Base-by-base conservation (phyloP, 2,329 filamentous ascomycete genomes). In the Exophiala aquamarina region DNA sequence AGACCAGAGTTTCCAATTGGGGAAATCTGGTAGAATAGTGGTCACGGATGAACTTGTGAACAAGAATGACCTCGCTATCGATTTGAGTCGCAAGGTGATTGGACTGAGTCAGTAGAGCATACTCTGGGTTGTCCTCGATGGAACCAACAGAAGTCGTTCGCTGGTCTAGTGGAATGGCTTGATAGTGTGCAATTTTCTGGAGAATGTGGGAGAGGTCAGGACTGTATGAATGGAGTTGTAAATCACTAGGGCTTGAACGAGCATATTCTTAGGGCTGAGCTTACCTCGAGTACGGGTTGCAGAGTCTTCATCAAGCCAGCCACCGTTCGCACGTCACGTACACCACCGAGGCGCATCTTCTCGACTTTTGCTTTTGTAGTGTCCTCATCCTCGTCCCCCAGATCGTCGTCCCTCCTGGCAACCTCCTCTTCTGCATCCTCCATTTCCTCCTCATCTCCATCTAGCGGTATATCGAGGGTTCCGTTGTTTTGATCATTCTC, bases 21-120 rank as follows among this genome's bases (percentile, higher is more conserved):
- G 93, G 92, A 62, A 97, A 98, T 51, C 92, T 83, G 14, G 87
- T 79, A 8, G 91, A 95, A 71, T 98, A 98, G 69, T 96, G 89
- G 62, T 98, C 93, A 62, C 92, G 83, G 50, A 96, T 89, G 67
- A 89, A 94, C 70, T 98, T 98, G 76, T 98, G 93, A 17, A 97
- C 88, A 6, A 93, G 79, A 26, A 87, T 87, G 36, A 97, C 87
- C 67, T 97, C 92, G 63, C 88, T 89, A 59, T 95, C 91, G 58
- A 97, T 96, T 54, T 87, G 86, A 4, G 92, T 94, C 1, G 93
- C 95, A 6, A 95, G 78, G 18, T 85, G 87, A 65, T 95, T 95
- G 13, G 90, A 90, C 65, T 93, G 84, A 26, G 89, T 94, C 48
- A 95, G 72, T 28, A 95, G 81, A 66, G 89, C 83, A 68, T 95